These are phyloP conservation scores for Fusarium floridanum DNA, from an alignment of 2,329 filamentous ascomycete species.

Conservation along the genomic window DNA sequence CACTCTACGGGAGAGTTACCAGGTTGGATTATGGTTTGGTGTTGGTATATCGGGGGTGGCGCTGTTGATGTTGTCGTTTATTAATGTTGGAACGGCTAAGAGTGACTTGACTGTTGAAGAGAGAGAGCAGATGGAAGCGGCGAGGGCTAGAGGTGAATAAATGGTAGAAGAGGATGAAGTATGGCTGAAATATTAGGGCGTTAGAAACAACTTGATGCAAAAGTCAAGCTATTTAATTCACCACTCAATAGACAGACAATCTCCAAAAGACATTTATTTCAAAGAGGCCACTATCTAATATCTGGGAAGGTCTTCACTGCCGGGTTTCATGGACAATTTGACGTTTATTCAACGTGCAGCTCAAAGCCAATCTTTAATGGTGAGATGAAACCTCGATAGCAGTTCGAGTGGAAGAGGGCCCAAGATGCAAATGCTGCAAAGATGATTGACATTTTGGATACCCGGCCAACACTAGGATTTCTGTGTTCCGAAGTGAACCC, in stretches of 20 bases:
- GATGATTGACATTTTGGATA: background rate
- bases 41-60: slow-evolving; percentile 1
- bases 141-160: background rate
- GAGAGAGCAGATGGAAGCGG: background rate
- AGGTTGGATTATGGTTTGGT: slow-evolving; percentile 7
- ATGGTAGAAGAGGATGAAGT: background rate
- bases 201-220: background rate
- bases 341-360: background rate
- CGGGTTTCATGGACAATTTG: background rate
- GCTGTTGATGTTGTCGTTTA: background rate
- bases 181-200: background rate
- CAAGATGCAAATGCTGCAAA: background rate
- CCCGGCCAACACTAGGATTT: background rate
- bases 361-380: background rate
- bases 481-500: background rate
- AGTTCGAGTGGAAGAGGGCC: background rate
- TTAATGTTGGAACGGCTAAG: slow-evolving; percentile 3
- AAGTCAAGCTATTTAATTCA: background rate
- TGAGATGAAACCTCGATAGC: background rate
- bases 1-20: background rate
- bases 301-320: background rate
- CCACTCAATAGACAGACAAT: background rate
- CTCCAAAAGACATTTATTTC: background rate
- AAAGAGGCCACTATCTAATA: background rate
- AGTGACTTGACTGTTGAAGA: slow-evolving; percentile 9